phyloP scores from a whole-genome alignment of 306 rosid species.

The Abrus precatorius region DNA sequence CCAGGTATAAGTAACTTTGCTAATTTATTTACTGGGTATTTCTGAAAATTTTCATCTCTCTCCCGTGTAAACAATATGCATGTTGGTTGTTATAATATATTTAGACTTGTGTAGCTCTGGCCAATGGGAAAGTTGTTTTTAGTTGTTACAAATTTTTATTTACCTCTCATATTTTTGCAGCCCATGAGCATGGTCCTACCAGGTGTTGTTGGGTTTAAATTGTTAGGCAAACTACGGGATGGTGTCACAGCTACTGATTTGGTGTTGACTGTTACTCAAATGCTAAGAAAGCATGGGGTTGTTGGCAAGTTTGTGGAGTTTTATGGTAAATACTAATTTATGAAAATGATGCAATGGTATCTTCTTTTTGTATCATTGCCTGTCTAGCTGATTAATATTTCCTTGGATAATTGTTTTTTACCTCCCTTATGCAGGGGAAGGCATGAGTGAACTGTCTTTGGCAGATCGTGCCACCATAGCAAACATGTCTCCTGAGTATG shows the following conservation, averaged over 20 bases:
- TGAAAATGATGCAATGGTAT: background rate
- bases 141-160: constrained; percentile 14
- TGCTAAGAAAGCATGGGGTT: constrained; percentile 96
- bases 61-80: background rate
- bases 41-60: background rate
- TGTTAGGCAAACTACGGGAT: constrained; percentile 78
- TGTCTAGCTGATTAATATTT: constrained; percentile 45
- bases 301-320: constrained; percentile 98
- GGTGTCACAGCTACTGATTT: constrained; percentile 98
- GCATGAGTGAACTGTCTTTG: constrained; percentile 86
- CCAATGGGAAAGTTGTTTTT: constrained; percentile 17
- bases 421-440: constrained; percentile 75
- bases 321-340: constrained; percentile 66
- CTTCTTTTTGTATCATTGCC: constrained; percentile 21
- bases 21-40: constrained; percentile 22
- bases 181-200: constrained; percentile 99
- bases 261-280: constrained; percentile 96
- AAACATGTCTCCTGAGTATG: constrained; percentile 96
- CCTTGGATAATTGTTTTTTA: constrained; percentile 39
- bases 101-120: constrained; percentile 16
- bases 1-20: constrained; percentile 66
- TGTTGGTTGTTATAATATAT: constrained; percentile 7
- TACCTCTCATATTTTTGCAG: constrained; percentile 54
- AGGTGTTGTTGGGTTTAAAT: constrained; percentile 95
- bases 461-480: constrained; percentile 99